Conservation (phyloP, 2,329 filamentous ascomycete species). For the Coniella vitis region DNA sequence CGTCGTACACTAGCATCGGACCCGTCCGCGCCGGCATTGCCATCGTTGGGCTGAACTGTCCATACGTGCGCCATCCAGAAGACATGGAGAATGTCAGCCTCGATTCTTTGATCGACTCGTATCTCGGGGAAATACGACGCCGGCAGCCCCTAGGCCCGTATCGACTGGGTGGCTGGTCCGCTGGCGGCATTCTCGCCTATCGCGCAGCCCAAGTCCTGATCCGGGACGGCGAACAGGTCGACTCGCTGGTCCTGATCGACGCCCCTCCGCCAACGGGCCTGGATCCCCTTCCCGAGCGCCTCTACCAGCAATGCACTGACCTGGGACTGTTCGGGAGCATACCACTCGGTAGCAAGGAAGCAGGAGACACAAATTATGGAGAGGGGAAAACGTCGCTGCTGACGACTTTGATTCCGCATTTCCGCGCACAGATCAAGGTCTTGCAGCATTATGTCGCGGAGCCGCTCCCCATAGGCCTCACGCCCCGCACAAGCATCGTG, state of each 20-base stretch:
- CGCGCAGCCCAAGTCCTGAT: constrained; percentile 1
- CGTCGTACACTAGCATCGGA: constrained; percentile 1
- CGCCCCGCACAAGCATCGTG: no score
- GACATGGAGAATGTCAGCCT: neutral
- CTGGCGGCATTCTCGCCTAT: constrained; percentile 5
- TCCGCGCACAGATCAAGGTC: no score
- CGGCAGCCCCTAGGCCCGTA: constrained; percentile 1
- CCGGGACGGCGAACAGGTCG: neutral
- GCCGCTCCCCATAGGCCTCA: no score
- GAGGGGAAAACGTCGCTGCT: no score
- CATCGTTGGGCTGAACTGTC: constrained; percentile 1
- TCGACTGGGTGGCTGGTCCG: constrained; percentile 1
- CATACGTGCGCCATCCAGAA: neutral
- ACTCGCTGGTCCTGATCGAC: neutral
- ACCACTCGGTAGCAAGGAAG: no score
- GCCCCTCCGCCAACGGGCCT: neutral
- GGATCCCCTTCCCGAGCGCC: no score
- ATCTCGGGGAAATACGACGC: neutral
- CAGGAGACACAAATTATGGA: no score
- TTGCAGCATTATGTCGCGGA: no score
- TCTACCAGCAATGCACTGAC: no score
- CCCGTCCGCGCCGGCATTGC: neutral
- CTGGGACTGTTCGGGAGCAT: no score
- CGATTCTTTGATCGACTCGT: neutral
- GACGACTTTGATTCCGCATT: no score